phyloP scores from a whole-genome alignment of 768 basidiomycete species.

The Mycena crocata region DNA sequence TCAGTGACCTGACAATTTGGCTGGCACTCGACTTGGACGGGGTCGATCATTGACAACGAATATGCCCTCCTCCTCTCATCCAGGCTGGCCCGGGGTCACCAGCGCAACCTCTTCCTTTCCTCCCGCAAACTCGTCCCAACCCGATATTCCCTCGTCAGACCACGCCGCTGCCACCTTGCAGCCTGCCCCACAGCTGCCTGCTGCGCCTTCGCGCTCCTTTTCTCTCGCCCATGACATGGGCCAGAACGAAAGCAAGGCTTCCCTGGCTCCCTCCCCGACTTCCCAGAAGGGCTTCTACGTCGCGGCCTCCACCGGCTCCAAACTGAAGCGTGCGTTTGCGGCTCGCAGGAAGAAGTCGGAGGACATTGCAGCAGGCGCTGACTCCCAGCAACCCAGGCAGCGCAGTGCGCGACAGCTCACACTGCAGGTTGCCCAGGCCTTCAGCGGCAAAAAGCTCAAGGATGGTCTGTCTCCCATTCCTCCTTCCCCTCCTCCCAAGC shows the following conservation, averaged over 20 bases:
- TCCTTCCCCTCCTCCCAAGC: constrained; percentile 55
- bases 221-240: constrained; percentile 52
- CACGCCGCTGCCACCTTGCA: constrained; percentile 40
- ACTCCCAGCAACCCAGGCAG: constrained; percentile 38
- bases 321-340: constrained; percentile 70
- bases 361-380: constrained; percentile 48
- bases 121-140: constrained; percentile 22
- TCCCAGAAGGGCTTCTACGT: constrained; percentile 49
- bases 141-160: constrained; percentile 29
- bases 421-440: constrained; percentile 60
- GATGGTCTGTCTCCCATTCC: constrained; percentile 44
- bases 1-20: no score
- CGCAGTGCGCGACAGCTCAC: constrained; percentile 49
- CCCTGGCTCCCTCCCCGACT: constrained; percentile 38
- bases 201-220: constrained; percentile 39
- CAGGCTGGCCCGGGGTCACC: constrained; percentile 29
- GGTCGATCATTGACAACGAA: constrained; percentile 17
- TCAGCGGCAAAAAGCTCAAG: constrained; percentile 49
- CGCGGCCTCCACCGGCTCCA: constrained; percentile 58
- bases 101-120: constrained; percentile 27
- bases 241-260: constrained; percentile 46
- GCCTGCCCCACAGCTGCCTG: constrained; percentile 11
- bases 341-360: constrained; percentile 69
- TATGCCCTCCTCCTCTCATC: constrained; percentile 17
- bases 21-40: no score